Base-by-base conservation (phyloP, 106 monocot species). In the Narthecium ossifragum region DNA sequence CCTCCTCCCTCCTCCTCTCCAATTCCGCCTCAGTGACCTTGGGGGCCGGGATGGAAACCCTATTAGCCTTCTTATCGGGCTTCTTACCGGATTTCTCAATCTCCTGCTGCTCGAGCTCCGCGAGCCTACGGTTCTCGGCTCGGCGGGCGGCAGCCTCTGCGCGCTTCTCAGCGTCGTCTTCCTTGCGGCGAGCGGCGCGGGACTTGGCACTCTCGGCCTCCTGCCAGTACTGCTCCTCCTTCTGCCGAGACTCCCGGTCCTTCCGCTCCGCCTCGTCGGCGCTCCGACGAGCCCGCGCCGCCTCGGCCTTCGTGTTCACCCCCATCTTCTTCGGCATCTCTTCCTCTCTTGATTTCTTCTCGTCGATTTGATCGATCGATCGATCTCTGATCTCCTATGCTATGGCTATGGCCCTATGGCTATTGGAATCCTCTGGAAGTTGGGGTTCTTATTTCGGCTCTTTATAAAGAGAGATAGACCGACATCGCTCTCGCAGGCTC, bases 321-420 rank as follows among this genome's bases (percentile, higher is more conserved):
- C 90, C 86, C 90, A 96, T 78, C 81, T 96, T 96, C 84, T 96
- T 96, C 85, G 94, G 94, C 86, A 83, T 86, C 61, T 52, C 14
- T 25, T n/a, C n/a, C n/a, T 23, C 23, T 59, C 22, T 59, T 39
- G 4, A 2, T 33, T 15, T 33, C 7, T 56, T n/a, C n/a, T n/a
- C n/a, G n/a, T n/a, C n/a, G n/a, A n/a, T n/a, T n/a, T n/a, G n/a
- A n/a, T n/a, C n/a, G n/a, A n/a, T n/a, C n/a, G n/a, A n/a, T n/a
- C n/a, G n/a, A n/a, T n/a, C n/a, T n/a, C n/a, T n/a, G n/a, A n/a
- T n/a, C n/a, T n/a, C n/a, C n/a, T n/a, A n/a, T n/a, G n/a, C n/a
- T n/a, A n/a, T n/a, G n/a, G n/a, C n/a, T n/a, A n/a, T n/a, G n/a
- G n/a, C n/a, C n/a, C n/a, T n/a, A n/a, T n/a, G n/a, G n/a, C n/a